A percentile compares a stretch with the other conserved stretches of the same genome.
phyloP scores from a whole-genome alignment of 768 basidiomycete species.

The Mycena kentingensis region DNA sequence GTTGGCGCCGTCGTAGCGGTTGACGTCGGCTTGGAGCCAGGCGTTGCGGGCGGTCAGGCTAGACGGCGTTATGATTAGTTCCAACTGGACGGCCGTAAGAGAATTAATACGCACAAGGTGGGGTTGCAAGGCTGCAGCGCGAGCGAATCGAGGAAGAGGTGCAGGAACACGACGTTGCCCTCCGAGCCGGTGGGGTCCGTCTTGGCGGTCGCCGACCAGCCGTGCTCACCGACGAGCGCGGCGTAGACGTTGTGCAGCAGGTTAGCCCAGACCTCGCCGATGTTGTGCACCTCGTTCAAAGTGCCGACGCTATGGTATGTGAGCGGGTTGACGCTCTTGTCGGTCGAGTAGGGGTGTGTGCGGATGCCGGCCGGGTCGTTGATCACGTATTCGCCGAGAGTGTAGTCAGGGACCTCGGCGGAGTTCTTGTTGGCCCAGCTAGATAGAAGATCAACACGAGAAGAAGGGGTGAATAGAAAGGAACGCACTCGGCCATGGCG shows the following conservation, averaged over 20 bases:
- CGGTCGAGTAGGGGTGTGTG: constrained; percentile 46
- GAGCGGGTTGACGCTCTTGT: constrained; percentile 36
- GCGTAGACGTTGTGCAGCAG: constrained; percentile 39
- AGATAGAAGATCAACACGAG: constrained; percentile 28
- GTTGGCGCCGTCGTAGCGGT: constrained; percentile 39
- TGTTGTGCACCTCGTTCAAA: constrained; percentile 35
- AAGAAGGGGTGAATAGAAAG: constrained; percentile 27
- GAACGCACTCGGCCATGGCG: constrained; percentile 47
- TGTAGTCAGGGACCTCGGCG: constrained; percentile 29
- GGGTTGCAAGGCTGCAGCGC: constrained; percentile 38
- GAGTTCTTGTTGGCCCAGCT: constrained; percentile 35
- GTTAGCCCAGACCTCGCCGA: constrained; percentile 45
- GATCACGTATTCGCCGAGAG: constrained; percentile 41
- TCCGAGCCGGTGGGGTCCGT: constrained; percentile 33
- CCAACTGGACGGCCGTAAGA: background rate
- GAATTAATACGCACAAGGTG: constrained; percentile 9
- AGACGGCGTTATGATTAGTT: too few relatives aligned
- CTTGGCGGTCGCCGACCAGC: constrained; percentile 28
- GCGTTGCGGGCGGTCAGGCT: constrained; percentile 34
- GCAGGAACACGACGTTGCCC: constrained; percentile 39
- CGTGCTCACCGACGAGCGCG: constrained; percentile 29
- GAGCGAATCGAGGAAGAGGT: constrained; percentile 40
- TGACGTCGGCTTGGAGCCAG: constrained; percentile 42
- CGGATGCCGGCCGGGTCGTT: constrained; percentile 45
- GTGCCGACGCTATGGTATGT: constrained; percentile 31